These are phyloP conservation scores for Exophiala oligosperma DNA, from an alignment of 2,329 filamentous ascomycete genomes.

Conservation along the genomic window DNA sequence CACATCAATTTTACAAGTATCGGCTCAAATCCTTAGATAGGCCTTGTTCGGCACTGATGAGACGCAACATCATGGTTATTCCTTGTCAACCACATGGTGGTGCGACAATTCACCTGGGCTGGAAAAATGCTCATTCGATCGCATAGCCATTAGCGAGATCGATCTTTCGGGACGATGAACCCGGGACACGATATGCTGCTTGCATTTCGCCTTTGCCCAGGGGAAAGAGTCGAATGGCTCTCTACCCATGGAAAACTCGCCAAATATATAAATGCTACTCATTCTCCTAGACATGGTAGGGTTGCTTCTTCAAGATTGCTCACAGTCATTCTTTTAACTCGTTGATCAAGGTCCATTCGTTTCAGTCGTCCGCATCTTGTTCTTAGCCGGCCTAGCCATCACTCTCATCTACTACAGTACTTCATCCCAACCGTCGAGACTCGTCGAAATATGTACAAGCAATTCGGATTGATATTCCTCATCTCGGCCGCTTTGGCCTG, in stretches of 20 bases:
- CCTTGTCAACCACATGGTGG: slow-evolving; percentile 7
- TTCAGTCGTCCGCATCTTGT: slow-evolving; percentile 9
- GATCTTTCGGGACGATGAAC: slow-evolving; percentile 3
- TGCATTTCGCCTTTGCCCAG: background rate
- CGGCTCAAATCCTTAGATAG: background rate
- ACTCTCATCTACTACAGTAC: no score
- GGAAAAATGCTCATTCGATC: background rate
- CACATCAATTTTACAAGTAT: slow-evolving; percentile 9
- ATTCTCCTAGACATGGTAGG: background rate
- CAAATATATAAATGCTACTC: background rate
- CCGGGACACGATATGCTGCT: background rate
- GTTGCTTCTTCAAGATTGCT: slow-evolving; percentile 3
- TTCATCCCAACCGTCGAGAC: no score
- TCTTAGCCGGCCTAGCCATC: background rate
- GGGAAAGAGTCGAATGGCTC: no score
- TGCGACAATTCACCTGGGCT: slow-evolving; percentile 9
- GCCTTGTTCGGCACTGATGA: background rate
- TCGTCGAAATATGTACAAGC: slow-evolving; percentile 14
- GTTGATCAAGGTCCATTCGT: slow-evolving; percentile 22
- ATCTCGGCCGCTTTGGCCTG: slow-evolving; percentile 14
- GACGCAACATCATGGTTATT: background rate
- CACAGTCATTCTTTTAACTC: slow-evolving; percentile 19
- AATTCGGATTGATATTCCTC: slow-evolving; percentile 8
- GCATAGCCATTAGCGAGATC: slow-evolving; percentile 11
- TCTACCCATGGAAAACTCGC: background rate